A percentile compares a stretch with the other conserved stretches of the same genome.
Evolutionary conservation across 345 rosid species (phyloP).

Genomic region (Draba incana): DNA sequence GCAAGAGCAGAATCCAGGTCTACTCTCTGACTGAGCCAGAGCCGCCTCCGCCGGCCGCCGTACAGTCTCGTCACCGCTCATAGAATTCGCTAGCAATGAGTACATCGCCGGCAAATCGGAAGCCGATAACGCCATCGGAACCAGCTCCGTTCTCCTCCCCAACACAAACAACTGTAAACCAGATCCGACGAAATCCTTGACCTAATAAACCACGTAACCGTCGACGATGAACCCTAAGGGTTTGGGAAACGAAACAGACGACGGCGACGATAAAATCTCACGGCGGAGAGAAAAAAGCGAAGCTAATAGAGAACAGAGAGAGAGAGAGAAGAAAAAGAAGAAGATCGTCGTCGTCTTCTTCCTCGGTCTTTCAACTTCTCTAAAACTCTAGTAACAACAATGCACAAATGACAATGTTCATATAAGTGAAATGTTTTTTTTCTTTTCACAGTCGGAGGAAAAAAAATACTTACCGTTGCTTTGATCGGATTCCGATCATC

Average conservation of each 20-base stretch:
- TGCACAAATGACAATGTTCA: slow-evolving; percentile 14
- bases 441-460: slow-evolving; percentile 26
- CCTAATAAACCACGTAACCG: slow-evolving; percentile 23
- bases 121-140: slow-evolving; percentile 82
- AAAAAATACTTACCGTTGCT: slow-evolving; percentile 24
- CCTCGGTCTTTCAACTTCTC: slow-evolving; percentile 24
- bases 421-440: not conserved
- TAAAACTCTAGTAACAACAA: slow-evolving; percentile 11
- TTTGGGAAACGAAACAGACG: slow-evolving; percentile 8
- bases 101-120: slow-evolving; percentile 85
- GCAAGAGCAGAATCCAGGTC: slow-evolving; percentile 96
- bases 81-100: slow-evolving; percentile 76
- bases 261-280: slow-evolving; percentile 23
- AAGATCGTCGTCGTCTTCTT: slow-evolving; percentile 21
- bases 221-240: slow-evolving; percentile 35
- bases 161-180: slow-evolving; percentile 15
- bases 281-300: slow-evolving; percentile 25
- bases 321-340: slow-evolving; percentile 16
- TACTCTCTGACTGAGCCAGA: slow-evolving; percentile 79
- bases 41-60: slow-evolving; percentile 92
- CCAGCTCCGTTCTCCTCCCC: slow-evolving; percentile 8
- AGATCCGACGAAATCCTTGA: slow-evolving; percentile 42
- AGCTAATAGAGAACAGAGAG: slow-evolving; percentile 12
- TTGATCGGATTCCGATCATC: slow-evolving; percentile 31
- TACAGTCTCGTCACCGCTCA: slow-evolving; percentile 81